Evolutionary conservation across 306 rosid species (phyloP).

Genomic region (Quercus agrifolia): DNA sequence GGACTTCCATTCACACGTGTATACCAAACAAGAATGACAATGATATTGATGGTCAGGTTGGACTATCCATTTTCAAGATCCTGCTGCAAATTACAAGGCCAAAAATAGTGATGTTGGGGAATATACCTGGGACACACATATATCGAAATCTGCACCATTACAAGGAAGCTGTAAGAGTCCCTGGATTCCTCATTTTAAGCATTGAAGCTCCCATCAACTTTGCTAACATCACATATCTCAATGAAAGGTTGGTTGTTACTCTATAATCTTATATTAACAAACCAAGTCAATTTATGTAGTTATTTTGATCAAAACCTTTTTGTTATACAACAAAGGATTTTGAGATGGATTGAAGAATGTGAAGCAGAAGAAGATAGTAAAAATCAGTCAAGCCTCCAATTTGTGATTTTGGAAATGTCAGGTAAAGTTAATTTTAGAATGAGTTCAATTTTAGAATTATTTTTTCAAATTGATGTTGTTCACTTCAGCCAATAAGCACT

Average conservation of each 20-base stretch:
- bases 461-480: no score
- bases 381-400: conserved; percentile 43
- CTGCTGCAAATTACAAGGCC: conserved; percentile 85
- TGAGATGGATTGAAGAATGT: conserved; percentile 81
- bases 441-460: background rate
- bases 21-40: background rate
- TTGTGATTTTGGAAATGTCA: conserved; percentile 69
- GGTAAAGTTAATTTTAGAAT: conserved; percentile 32
- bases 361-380: conserved; percentile 48
- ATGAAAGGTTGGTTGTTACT: conserved; percentile 58
- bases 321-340: conserved; percentile 39
- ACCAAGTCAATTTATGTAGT: background rate
- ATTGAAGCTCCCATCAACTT: conserved; percentile 96
- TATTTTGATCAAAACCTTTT: background rate
- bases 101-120: conserved; percentile 80
- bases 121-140: conserved; percentile 73
- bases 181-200: conserved; percentile 80
- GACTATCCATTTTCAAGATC: conserved; percentile 73
- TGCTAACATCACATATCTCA: conserved; percentile 81
- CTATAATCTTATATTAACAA: background rate
- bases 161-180: conserved; percentile 56
- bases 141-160: conserved; percentile 80
- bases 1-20: no score
- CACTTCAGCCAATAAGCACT: no score
- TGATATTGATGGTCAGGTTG: conserved; percentile 53